These are phyloP conservation scores for Prunus yedoensis DNA, from an alignment of 331 rosid species.

Conservation along the genomic window DNA sequence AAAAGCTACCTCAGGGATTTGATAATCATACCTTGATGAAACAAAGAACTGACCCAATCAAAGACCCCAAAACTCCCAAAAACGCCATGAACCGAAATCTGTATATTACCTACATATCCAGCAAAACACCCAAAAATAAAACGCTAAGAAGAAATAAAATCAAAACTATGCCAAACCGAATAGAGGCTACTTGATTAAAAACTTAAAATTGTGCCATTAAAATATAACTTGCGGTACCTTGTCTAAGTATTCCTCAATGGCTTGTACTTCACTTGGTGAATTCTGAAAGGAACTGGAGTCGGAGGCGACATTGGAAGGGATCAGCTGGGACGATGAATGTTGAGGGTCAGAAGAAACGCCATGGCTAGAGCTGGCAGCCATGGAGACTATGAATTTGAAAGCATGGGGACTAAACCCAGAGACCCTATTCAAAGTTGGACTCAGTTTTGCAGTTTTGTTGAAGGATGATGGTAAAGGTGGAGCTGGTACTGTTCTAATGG, in stretches of 20 bases:
- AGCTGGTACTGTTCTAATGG: constrained; percentile 19
- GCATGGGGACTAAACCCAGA: not conserved
- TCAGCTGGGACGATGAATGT: constrained; percentile 32
- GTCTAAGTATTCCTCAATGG: constrained; percentile 57
- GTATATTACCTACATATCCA: constrained; percentile 51
- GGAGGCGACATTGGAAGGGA: constrained; percentile 29
- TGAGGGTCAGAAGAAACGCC: constrained; percentile 39
- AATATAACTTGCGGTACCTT: constrained; percentile 33
- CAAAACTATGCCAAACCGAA: not conserved
- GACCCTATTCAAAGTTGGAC: constrained; percentile 24
- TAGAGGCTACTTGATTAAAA: not conserved
- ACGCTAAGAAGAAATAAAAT: not conserved
- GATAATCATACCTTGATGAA: constrained; percentile 66
- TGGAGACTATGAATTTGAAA: constrained; percentile 13
- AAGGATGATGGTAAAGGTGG: constrained; percentile 7
- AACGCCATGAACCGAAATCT: constrained; percentile 68
- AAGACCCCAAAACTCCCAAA: constrained; percentile 86
- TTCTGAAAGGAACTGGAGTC: constrained; percentile 26
- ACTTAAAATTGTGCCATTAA: not conserved
- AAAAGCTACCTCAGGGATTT: not conserved
- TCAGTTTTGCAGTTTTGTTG: constrained; percentile 10
- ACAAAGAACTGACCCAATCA: constrained; percentile 72
- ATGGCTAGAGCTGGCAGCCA: constrained; percentile 36
- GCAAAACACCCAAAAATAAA: constrained; percentile 8
- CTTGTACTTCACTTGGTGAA: constrained; percentile 18